Evolutionary conservation across 2,329 filamentous ascomycete genomes (phyloP), one percentile per base, ranked within the genome.

Genomic region (Claviceps paspali): DNA sequence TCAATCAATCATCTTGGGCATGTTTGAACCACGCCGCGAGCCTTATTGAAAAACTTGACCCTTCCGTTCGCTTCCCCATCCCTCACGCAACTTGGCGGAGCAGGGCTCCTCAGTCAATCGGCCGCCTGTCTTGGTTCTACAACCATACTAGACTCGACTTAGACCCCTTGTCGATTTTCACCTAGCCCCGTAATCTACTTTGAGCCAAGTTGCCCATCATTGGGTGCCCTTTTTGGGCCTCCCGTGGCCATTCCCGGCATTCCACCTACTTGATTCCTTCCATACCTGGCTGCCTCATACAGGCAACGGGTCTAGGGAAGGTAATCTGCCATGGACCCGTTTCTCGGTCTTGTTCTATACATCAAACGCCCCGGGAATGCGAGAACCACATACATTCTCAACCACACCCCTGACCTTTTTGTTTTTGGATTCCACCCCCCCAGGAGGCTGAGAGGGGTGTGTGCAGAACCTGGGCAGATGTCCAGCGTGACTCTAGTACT

Each of bases 371-470:
- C 38, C 31, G 30, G 38, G 38, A 37, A 40, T 37, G 38, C 18
- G 35, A 34, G 31, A 34, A 39, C 32, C 35, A 38, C 24, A 38
- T 38, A 38, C 24, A 38, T 29, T 35, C 37, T 28, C 28, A 22
- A 27, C 12, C 33, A 32, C 35, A 39, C 38, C 34, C 33, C 23
- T 32, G 38, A 23, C 34, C 5, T 36, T 14, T 14, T 29, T n/a
- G n/a, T n/a, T n/a, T n/a, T n/a, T n/a, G n/a, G 30, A 26, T 30
- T 26, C 34, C 38, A 26, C 34, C 22, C 26, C 12, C n/a, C n/a
- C 12, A 17, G 14, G 12, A 30, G 30, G 35, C 22, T 32, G 35
- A 38, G 31, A 35, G 28, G 15, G n/a, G 28, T 29, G 39, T 15
- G 35, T 33, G 35, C 29, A 19, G 17, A 29, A 12, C 35, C 29